Evolutionary conservation across 1,284 basidiomycete species (phyloP), one percentile per base, ranked within the genome.

Genomic region (Taiwanofungus camphoratus): DNA sequence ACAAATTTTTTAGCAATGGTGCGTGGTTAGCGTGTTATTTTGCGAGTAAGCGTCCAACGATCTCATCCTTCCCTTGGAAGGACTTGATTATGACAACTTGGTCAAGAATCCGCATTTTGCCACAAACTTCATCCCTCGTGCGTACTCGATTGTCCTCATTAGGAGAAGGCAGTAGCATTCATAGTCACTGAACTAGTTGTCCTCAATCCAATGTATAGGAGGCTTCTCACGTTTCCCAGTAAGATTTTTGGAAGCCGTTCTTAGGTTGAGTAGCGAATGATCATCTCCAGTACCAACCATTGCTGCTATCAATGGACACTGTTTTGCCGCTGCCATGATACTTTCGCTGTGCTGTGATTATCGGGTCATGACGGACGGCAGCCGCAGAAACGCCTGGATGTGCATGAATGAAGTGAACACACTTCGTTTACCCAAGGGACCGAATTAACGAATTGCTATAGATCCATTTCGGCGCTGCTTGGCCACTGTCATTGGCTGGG

Each of bases 1-100:
- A 90, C 58, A 92, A 91, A 65, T 94, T 93, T 73, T 94, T 92
- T 65, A 87, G 83, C 62, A 93, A 92, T 59, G 91, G 90, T 79
- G 23, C 15, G 40, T 15, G 9, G 9, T 19, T 20, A 7, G 16
- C 32, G 9, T 34, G 7, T 34, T 18, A 34, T 11, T 18, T 16
- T 34, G 7, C 32, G 18, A 34, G 11, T 11, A n/a, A n/a, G n/a
- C n/a, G n/a, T 7, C 19, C 37, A 16, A 3, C 41, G 31, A 33
- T 22, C 21, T 45, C 42, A 43, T 30, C 39, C 7, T 8, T 16
- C n/a, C n/a, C n/a, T n/a, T n/a, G 22, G 49, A 57, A 83, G 86
- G 87, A 1, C 74, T 93, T 37, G 87, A 92, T 62, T 85, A 79
- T 54, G 75, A 73, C 27, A 77, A 73, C 22, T 70, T 81, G 7